Evolutionary conservation across 805 yeast species (phyloP).

Genomic region (Starmera quercuum): DNA sequence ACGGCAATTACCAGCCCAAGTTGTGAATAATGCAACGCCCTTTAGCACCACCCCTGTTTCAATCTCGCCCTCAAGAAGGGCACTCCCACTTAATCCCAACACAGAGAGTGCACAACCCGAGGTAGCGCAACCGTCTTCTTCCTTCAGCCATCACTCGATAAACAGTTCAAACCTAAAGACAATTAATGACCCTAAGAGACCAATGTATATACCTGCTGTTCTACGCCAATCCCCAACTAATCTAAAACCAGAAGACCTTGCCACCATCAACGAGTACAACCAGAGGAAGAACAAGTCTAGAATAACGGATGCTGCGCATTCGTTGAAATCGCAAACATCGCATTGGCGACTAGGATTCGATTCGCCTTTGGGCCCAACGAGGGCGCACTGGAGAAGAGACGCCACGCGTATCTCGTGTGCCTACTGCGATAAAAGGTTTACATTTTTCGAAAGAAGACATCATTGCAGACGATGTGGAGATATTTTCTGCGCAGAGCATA

Average conservation of each 20-base stretch:
- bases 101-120: too few species aligned
- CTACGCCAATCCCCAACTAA: slow-evolving; percentile 45
- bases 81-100: too few species aligned
- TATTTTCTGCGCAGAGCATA: slow-evolving; percentile 65
- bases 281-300: slow-evolving; percentile 10
- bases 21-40: too few species aligned
- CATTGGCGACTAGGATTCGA: slow-evolving; percentile 20
- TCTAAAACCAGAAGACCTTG: slow-evolving; percentile 31
- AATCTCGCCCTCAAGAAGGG: too few species aligned
- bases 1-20: slow-evolving; percentile 1
- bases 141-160: slow-evolving; percentile 1
- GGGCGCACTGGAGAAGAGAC: slow-evolving; percentile 73
- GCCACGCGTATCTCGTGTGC: slow-evolving; percentile 55
- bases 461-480: slow-evolving; percentile 86
- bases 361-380: slow-evolving; percentile 26
- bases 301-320: slow-evolving; percentile 16
- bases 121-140: too few species aligned
- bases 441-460: slow-evolving; percentile 72
- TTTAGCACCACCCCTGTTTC: too few species aligned
- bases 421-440: slow-evolving; percentile 60
- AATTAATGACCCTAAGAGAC: slow-evolving; percentile 74
- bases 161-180: slow-evolving; percentile 40
- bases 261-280: slow-evolving; percentile 21
- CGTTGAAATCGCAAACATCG: slow-evolving; percentile 19
- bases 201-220: slow-evolving; percentile 88